phyloP scores from a whole-genome alignment of 768 basidiomycete genomes.

The Boletus reticuloceps region DNA sequence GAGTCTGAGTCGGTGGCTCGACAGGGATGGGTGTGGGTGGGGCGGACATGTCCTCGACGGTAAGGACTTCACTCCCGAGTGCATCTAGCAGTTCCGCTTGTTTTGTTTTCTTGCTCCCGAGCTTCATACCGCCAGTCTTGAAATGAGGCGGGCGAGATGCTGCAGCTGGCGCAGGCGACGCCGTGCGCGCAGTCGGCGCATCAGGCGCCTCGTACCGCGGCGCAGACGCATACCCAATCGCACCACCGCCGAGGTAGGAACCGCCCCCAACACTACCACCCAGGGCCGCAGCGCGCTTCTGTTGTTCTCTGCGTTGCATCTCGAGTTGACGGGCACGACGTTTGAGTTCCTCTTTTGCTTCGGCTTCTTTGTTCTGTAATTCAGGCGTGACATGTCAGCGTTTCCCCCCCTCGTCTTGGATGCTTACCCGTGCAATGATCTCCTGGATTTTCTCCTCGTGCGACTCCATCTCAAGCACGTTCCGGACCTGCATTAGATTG shows the following conservation, averaged over 20 bases:
- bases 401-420: too few species aligned
- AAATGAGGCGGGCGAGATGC: constrained; percentile 72
- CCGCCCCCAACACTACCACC: constrained; percentile 43
- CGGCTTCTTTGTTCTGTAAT: constrained; percentile 92
- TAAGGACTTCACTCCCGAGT: constrained; percentile 72
- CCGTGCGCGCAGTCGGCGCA: constrained; percentile 41
- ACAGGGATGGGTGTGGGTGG: constrained; percentile 49
- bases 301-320: constrained; percentile 95
- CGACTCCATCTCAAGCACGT: constrained; percentile 83
- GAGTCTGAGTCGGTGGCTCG: constrained; percentile 41
- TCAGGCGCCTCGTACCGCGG: constrained; percentile 71
- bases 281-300: constrained; percentile 61
- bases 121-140: constrained; percentile 95
- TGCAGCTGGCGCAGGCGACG: constrained; percentile 43
- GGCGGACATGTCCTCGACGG: constrained; percentile 50
- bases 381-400: background rate
- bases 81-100: constrained; percentile 87
- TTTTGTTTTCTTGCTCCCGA: constrained; percentile 88
- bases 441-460: constrained; percentile 96
- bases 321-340: constrained; percentile 96
- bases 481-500: constrained; percentile 76
- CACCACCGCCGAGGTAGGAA: constrained; percentile 64
- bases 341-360: constrained; percentile 98
- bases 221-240: constrained; percentile 68
- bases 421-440: constrained; percentile 87